phyloP scores from a whole-genome alignment of 306 rosid genomes.

The Glycine soja region DNA sequence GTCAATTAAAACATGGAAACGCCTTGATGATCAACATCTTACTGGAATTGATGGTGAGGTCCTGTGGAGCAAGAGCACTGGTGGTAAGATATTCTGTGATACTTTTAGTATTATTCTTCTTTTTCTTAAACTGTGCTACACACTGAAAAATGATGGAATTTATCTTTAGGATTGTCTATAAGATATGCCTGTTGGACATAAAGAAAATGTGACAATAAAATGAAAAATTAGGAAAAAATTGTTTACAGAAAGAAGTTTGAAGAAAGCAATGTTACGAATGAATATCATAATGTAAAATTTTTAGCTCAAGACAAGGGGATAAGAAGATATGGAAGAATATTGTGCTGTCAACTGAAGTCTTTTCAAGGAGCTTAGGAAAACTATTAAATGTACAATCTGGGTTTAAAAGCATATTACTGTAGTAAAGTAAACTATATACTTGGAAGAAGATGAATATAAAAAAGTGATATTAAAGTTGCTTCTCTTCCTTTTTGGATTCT shows the following conservation, averaged over 20 bases:
- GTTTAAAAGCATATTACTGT: conserved; percentile 4
- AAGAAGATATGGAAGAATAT: not conserved
- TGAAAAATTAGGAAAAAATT: not conserved
- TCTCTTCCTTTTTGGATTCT: conserved; percentile 6
- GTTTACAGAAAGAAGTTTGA: not conserved
- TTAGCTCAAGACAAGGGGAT: conserved; percentile 22
- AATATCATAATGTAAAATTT: conserved; percentile 1
- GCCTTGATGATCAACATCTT: conserved; percentile 78
- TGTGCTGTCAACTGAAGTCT: not conserved
- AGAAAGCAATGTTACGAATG: conserved; percentile 22
- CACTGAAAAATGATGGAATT: conserved; percentile 11
- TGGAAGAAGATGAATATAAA: not conserved
- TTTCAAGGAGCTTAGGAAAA: conserved; percentile 2
- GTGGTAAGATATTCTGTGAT: conserved; percentile 53
- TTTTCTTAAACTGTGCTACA: conserved; percentile 29
- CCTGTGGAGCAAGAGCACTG: conserved; percentile 76
- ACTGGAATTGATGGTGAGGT: conserved; percentile 65
- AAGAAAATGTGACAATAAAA: not conserved
- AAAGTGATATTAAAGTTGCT: conserved; percentile 3
- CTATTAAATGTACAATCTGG: conserved; percentile 1
- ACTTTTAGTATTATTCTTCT: not conserved
- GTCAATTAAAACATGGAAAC: conserved; percentile 90
- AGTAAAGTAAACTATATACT: not conserved
- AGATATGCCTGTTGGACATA: conserved; percentile 9
- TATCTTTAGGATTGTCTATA: not conserved